Evolutionary conservation across 768 basidiomycete species (phyloP).

Genomic region (Xanthoconium stramineum): DNA sequence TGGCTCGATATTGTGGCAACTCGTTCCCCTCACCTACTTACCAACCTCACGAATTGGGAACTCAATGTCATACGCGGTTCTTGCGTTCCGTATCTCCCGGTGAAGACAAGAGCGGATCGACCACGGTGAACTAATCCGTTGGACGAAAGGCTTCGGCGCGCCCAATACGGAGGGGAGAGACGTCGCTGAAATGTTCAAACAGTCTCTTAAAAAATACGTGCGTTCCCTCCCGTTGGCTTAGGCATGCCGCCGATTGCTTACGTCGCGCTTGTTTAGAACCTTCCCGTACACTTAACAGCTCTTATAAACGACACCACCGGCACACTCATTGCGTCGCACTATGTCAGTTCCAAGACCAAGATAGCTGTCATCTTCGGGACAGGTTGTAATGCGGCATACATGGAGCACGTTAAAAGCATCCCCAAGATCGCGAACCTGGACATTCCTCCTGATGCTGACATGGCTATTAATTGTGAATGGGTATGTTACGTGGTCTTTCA

Average conservation of each 20-base stretch:
- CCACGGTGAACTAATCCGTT: slow-evolving; percentile 90
- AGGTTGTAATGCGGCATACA: slow-evolving; percentile 97
- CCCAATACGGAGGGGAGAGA: slow-evolving; percentile 89
- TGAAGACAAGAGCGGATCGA: slow-evolving; percentile 89
- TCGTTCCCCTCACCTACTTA: background rate
- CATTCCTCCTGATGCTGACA: slow-evolving; percentile 60
- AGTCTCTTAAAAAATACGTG: slow-evolving; percentile 75
- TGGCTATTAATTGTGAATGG: slow-evolving; percentile 99
- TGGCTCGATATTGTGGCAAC: background rate
- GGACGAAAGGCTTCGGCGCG: slow-evolving; percentile 99
- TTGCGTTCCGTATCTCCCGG: background rate
- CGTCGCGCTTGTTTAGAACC: slow-evolving; percentile 44
- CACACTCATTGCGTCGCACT: slow-evolving; percentile 94
- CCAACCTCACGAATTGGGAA: background rate
- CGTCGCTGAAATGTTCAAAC: slow-evolving; percentile 89
- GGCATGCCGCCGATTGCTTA: background rate
- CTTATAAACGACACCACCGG: slow-evolving; percentile 98
- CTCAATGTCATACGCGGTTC: background rate
- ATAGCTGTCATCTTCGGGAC: slow-evolving; percentile 98
- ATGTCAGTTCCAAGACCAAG: slow-evolving; percentile 86
- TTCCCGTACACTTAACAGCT: slow-evolving; percentile 82
- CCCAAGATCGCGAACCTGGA: slow-evolving; percentile 80
- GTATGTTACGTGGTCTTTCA: slow-evolving; percentile 37
- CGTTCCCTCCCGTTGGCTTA: slow-evolving; percentile 26
- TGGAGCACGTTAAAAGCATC: slow-evolving; percentile 85